Percentiles rank a stretch among this genome's conserved stretches.
Evolutionary conservation across 2,329 filamentous ascomycete genomes (phyloP).

Genomic region (Trichoderma afroharzianum): DNA sequence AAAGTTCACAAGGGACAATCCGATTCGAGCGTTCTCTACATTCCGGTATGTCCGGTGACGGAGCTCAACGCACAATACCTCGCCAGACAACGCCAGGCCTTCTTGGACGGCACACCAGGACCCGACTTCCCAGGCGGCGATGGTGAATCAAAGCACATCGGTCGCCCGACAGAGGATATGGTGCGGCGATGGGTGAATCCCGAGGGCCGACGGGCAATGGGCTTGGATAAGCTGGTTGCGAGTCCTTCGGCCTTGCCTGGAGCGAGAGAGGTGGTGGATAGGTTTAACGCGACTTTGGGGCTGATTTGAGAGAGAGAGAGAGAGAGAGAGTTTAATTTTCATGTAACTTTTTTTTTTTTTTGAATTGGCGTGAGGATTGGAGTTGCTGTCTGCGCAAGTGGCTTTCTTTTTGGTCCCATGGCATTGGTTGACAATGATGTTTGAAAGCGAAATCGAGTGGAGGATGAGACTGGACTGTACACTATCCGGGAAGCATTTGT

Average conservation of each 20-base stretch:
- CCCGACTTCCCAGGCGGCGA: constrained; percentile 70
- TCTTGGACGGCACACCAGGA: constrained; percentile 62
- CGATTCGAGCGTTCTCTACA: constrained; percentile 85
- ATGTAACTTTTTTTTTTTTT: not conserved
- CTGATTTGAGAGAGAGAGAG: constrained; percentile 26
- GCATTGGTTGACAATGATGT: not conserved
- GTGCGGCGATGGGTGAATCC: constrained; percentile 32
- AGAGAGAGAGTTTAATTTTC: not conserved
- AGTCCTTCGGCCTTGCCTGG: constrained; percentile 30
- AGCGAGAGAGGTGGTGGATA: constrained; percentile 35
- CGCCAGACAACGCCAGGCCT: constrained; percentile 65
- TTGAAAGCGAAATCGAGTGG: not conserved
- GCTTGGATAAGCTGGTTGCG: constrained; percentile 38
- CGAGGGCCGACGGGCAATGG: constrained; percentile 42
- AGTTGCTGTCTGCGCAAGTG: not conserved
- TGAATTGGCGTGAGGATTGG: not conserved
- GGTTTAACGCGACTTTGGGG: constrained; percentile 45
- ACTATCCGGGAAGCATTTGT: not conserved
- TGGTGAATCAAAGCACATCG: constrained; percentile 58
- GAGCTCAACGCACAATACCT: constrained; percentile 70
- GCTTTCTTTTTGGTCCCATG: not conserved
- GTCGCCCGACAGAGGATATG: constrained; percentile 41
- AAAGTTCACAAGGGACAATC: constrained; percentile 64
- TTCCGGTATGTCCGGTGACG: constrained; percentile 80
- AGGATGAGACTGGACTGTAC: not conserved